These are phyloP conservation scores for Aspergillus spinulosporus DNA, from an alignment of 2,329 filamentous ascomycete genomes.

Conservation along the genomic window DNA sequence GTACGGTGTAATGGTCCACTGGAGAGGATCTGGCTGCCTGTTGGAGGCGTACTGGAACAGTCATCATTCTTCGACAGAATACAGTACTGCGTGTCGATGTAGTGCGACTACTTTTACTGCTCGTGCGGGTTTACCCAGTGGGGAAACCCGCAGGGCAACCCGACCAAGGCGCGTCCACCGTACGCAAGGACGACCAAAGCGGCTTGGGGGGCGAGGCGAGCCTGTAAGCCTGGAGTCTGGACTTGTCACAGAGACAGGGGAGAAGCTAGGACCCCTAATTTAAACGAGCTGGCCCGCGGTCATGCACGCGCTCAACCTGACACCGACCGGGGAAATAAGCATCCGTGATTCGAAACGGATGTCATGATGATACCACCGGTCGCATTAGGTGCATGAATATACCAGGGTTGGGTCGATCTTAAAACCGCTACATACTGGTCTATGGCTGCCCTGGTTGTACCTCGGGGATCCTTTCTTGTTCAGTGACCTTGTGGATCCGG, in stretches of 20 bases:
- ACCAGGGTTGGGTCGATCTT: slow-evolving; percentile 1
- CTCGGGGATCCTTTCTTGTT: not conserved
- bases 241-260: not conserved
- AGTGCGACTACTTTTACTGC: not conserved
- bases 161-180: not conserved
- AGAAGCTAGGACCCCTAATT: slow-evolving; percentile 15
- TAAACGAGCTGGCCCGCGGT: not conserved
- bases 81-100: not conserved
- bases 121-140: slow-evolving; percentile 14
- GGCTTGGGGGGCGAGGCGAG: not conserved
- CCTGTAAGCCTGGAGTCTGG: not conserved
- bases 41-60: not conserved
- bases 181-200: not conserved
- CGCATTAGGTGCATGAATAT: not conserved
- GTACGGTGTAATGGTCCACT: not conserved
- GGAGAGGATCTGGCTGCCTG: not conserved
- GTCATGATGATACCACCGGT: not conserved
- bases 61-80: not conserved
- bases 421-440: not conserved
- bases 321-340: slow-evolving; percentile 14
- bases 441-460: not conserved
- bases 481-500: slow-evolving; percentile 16
- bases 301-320: slow-evolving; percentile 9
- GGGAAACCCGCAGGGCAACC: slow-evolving; percentile 18
- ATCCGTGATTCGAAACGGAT: slow-evolving; percentile 7